Base-by-base conservation (phyloP, 495 filamentous ascomycete species). In the Penicillium atrosanguineum region DNA sequence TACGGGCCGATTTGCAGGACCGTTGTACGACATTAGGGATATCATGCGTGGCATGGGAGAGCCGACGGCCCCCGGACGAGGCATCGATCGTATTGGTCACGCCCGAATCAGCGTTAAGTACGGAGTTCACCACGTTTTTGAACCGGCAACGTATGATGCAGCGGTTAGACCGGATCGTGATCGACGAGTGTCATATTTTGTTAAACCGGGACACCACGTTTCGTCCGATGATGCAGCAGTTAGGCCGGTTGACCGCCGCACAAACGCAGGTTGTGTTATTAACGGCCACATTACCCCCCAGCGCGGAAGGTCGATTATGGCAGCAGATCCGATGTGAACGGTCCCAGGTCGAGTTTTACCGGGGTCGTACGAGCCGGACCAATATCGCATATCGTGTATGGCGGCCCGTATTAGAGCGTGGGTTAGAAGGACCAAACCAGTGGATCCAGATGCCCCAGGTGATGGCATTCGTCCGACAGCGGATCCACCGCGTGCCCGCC, bases 211-310 rank as follows among this genome's bases (percentile, higher is more conserved):
- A 29, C 3, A 20, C 8, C 1, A 20, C 6, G 14, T 48, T 37
- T 14, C 29, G 29, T 18, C 46, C 46, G 46, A 12, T 37, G 20
- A 21, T 48, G 23, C 5, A 11, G 23, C 5, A 23, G 23, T 5
- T 23, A 23, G 23, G 23, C 23, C 5, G 5, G 23, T 23, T 23
- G 14, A 25, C 42, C 28, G 20, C 50, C 29, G 34, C 4, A 1
- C 7, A 48, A 38, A 60, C 52, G 16, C 46, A 59, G 44, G 50
- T 68, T 38, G 49, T 68, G 4, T 60, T 59, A 37, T 60, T 68
- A 34, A 68, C 60, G 39, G 63, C 51, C 1, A 68, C 46, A 16
- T 42, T 68, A 20, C 59, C 50, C 0, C 53, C 46, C 3, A 53
- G 25, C 21, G 46, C 54, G 18, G 50, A 61, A 31, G 28, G 28